Evolutionary conservation across 805 yeast species (phyloP), one percentile per base, ranked within the genome.

Genomic region (Myxozyma vanderwaltii): DNA sequence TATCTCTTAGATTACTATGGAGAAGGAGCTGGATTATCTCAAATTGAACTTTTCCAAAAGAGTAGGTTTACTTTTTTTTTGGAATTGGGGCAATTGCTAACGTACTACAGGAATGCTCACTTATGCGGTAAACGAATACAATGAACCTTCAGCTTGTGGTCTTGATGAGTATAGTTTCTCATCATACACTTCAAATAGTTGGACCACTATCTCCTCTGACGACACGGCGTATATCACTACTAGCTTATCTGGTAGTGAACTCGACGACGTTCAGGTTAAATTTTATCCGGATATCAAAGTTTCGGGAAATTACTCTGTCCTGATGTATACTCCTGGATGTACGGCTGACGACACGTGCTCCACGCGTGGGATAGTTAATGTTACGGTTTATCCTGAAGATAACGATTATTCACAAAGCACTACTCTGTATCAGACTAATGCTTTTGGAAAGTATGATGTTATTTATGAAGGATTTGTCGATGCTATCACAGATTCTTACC

Each of bases 271-370:
- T 2, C 17, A 6, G 10, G 64, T 63, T 27, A 21, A 35, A 0
- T 85, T 86, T 68, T 78, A 79, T 57, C 89, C 96, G 8, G 86
- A 86, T 64, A 81, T 90, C 19, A 77, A 87, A 0, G 80, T 82
- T 63, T 77, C 89, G 0, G 97, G 97, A 8, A 78, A 83, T 59
- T 94, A 90, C 71, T 77, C 89, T 0, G 77, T 94, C 24, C 76
- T 82, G 53, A 67, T 91, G 51, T 86, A 82, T 67, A 94, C 99
- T 0, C 97, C 97, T 0, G 98, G 98, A 0, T 94, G 99, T 75
- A 54, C 71, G 0, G 70, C 67, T 2, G 96, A 88, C 70, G 73
- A 75, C 51, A 80, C 94, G 0, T 94, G 99, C 74, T 65, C 70
- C 23, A 59, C 75, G 21, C 81, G 99, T 70, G 92, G 96, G 10